These are phyloP conservation scores for Xylaria multiplex DNA, from an alignment of 2,329 filamentous ascomycete species.

Conservation along the genomic window DNA sequence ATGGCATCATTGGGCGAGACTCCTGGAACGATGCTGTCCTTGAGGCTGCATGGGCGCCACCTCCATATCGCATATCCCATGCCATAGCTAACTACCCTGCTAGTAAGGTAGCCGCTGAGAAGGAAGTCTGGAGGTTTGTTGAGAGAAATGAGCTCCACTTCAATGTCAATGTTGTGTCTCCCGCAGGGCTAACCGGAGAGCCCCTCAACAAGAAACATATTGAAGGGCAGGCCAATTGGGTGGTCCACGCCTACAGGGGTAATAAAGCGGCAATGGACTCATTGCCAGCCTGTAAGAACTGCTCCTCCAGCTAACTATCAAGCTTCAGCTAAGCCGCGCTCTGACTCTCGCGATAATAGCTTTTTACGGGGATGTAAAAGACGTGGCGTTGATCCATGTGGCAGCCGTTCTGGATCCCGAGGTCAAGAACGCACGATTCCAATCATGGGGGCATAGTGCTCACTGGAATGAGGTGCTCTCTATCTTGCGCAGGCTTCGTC, in stretches of 20 bases:
- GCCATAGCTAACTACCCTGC: constrained; percentile 23
- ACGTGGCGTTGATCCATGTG: constrained; percentile 25
- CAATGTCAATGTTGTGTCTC: constrained; percentile 22
- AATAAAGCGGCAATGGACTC: constrained; percentile 12
- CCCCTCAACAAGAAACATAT: constrained; percentile 21
- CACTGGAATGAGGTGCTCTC: constrained; percentile 19
- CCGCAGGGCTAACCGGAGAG: constrained; percentile 19
- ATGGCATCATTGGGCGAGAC: constrained; percentile 16
- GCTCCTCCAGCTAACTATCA: not conserved
- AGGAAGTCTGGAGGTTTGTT: constrained; percentile 23
- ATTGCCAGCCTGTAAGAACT: constrained; percentile 19
- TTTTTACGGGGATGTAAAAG: constrained; percentile 22
- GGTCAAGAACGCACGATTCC: constrained; percentile 22
- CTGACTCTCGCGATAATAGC: constrained; percentile 13
- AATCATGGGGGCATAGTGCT: constrained; percentile 23
- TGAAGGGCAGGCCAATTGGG: constrained; percentile 22
- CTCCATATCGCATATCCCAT: constrained; percentile 23
- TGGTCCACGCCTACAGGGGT: constrained; percentile 22
- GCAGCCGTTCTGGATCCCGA: constrained; percentile 22
- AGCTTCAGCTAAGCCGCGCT: not conserved
- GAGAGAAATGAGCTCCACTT: constrained; percentile 7
- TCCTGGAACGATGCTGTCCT: constrained; percentile 21
- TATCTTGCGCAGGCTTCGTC: constrained; percentile 13
- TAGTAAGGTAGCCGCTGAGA: constrained; percentile 23
- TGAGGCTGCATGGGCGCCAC: constrained; percentile 19